Evolutionary conservation across 257 asterid genomes (phyloP), one percentile per base, ranked within the genome.

Genomic region (Penstemon barbatus): DNA sequence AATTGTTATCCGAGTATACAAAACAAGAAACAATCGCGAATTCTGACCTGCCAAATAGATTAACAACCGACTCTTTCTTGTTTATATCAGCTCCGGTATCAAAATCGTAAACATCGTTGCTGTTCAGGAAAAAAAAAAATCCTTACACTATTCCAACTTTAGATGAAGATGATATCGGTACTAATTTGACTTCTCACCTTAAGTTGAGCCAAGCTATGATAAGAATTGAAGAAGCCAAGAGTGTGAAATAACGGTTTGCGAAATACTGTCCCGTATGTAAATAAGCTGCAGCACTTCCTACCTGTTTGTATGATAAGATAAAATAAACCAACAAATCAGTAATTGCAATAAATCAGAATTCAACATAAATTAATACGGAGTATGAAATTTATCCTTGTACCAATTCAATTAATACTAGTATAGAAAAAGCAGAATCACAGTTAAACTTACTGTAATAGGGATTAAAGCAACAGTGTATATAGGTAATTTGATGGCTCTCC

Each of bases 91-190:
- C 98, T 79, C 98, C 97, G 15, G 87, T 81, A 68, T 88, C 97
- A 79, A 84, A 90, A 90, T 92, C 98, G 68, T 92, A 90, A 46
- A 92, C 97, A 65, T 92, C 98, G 69, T 92, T 92, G 97, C 98
- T 92, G 96, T 70, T 69, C 78, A 80, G 40, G 40, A 12, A 48
- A 44, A 64, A 54, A 33, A 41, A 49, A 36, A 8, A 56, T 56
- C 15, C 15, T 33, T 33, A 57, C 57, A 18, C 9, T 7, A 6
- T 46, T 7, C 12, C 52, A 8, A 46, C 33, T 2, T 25, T 25
- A 2, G 33, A 25, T 25, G 3, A 25, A 37, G 40, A 61, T 41
- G 40, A 61, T 41, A 46, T 40, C 4, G 4, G 33, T 9, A 65
- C 11, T 40, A n/a, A n/a, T n/a, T 63, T 13, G 45, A 65, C 6